Evolutionary conservation across 2,329 filamentous ascomycete species (phyloP), one percentile per base, ranked within the genome.

Genomic region (Phaeosphaeriaceae sp.): DNA sequence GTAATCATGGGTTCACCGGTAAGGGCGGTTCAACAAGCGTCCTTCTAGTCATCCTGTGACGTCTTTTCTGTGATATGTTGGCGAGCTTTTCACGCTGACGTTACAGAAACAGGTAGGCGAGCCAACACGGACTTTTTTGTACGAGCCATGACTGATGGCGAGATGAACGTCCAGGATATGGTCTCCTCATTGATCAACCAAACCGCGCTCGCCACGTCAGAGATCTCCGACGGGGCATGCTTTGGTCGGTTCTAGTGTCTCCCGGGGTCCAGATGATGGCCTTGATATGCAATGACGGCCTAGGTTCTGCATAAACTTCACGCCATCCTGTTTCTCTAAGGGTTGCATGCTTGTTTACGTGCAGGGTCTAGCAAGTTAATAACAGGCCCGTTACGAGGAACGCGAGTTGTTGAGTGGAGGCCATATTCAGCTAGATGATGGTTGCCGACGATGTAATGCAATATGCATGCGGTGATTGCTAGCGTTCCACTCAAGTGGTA

Each of bases 171-270:
- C 68, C 70, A 66, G 64, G 66, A 66, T 64, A 67, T 67, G 60
- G 64, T 51, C 62, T 68, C 64, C 64, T 66, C 64, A 66, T 53
- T 54, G 57, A 68, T 74, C 70, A 73, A 74, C 74, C 73, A 76
- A 68, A 74, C 72, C 74, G 66, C 65, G 70, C 55, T 71, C 73
- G 77, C 77, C 77, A 80, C 77, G 77, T 80, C 76, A 79, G 77
- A 77, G 77, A 75, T 79, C 76, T 77, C 74, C 77, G 75, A 77
- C 71, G 71, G 74, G 69, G 71, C 68, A 73, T 70, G 70, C 70
- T 76, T 71, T 74, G 74, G 74, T 72, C 72, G 67, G 71, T 73
- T 71, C 75, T 78, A 78, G 76, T 73, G 74, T 75, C 58, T 62
- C 63, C 66, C 62, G 65, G 60, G 68, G 68, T 60, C 68, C 69